phyloP scores from a whole-genome alignment of 768 basidiomycete species.

The Hortiboletus campestris region DNA sequence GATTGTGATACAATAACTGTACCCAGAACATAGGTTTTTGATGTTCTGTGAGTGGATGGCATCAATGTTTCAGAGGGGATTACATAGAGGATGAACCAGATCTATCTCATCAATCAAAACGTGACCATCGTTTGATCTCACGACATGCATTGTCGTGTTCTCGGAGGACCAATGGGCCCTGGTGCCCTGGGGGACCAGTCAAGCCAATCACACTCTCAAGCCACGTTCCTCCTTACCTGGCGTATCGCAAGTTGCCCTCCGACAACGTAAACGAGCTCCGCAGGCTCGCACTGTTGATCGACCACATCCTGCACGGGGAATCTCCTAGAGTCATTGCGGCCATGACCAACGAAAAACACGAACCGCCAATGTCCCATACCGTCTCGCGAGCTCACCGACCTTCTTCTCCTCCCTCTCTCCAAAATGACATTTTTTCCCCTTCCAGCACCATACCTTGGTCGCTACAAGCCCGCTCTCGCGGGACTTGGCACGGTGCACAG shows the following conservation, averaged over 20 bases:
- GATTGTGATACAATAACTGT: conserved; percentile 74
- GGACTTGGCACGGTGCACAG: conserved; percentile 69
- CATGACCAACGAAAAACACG: conserved; percentile 21
- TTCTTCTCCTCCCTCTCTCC: conserved; percentile 66
- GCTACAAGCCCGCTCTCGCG: conserved; percentile 61
- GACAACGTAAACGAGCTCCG: conserved; percentile 57
- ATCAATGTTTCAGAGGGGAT: conserved; percentile 1
- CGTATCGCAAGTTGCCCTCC: conserved; percentile 73
- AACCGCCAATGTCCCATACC: conserved; percentile 68
- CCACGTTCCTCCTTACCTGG: conserved; percentile 48
- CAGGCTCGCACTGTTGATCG: conserved; percentile 62
- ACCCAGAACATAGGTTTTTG: conserved; percentile 78
- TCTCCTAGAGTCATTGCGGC: too few relatives aligned
- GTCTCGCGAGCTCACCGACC: conserved; percentile 65
- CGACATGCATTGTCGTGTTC: conserved; percentile 79
- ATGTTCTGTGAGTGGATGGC: conserved; percentile 41
- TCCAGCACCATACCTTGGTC: conserved; percentile 78
- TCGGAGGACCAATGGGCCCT: conserved; percentile 75
- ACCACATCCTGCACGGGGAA: conserved; percentile 34
- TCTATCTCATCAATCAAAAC: conserved; percentile 72
- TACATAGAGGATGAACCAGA: conserved; percentile 42
- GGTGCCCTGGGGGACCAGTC: conserved; percentile 47
- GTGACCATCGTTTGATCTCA: conserved; percentile 50
- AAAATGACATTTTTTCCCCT: conserved; percentile 51
- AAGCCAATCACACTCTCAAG: not conserved